These are phyloP conservation scores for Fagopyrum esculentum DNA, from an alignment of 148 eudicot species.

Conservation along the genomic window DNA sequence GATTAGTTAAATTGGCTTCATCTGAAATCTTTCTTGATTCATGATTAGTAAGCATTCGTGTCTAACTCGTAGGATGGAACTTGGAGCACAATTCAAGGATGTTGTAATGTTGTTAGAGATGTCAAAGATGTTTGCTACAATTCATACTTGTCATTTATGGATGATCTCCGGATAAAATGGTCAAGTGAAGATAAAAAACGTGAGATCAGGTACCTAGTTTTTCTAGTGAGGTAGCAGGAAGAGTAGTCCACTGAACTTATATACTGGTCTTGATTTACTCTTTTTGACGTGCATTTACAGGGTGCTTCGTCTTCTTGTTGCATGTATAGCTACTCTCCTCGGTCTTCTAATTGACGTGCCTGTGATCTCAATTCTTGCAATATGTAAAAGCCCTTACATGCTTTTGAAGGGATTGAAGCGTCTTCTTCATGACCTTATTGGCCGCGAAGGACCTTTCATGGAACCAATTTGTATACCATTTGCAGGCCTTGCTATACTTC, in stretches of 20 bases:
- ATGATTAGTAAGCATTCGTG: not conserved
- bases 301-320: slow-evolving; percentile 52
- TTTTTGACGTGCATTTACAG: slow-evolving; percentile 30
- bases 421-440: slow-evolving; percentile 75
- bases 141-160: slow-evolving; percentile 84
- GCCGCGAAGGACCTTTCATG: slow-evolving; percentile 94
- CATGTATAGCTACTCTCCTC: slow-evolving; percentile 47
- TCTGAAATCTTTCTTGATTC: not conserved
- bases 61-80: slow-evolving; percentile 71
- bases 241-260: no score
- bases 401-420: slow-evolving; percentile 89
- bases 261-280: no score
- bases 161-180: slow-evolving; percentile 45
- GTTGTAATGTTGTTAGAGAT: slow-evolving; percentile 57
- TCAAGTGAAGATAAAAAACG: slow-evolving; percentile 51
- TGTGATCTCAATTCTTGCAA: slow-evolving; percentile 57
- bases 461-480: slow-evolving; percentile 94
- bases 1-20: not conserved
- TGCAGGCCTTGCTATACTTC: slow-evolving; percentile 86
- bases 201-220: slow-evolving; percentile 52
- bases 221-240: not conserved
- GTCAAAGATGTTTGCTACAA: slow-evolving; percentile 65
- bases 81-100: slow-evolving; percentile 50
- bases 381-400: slow-evolving; percentile 82
- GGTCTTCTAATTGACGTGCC: slow-evolving; percentile 63